phyloP scores from a whole-genome alignment of 2,329 filamentous ascomycete species.

The Colletotrichum siamense region DNA sequence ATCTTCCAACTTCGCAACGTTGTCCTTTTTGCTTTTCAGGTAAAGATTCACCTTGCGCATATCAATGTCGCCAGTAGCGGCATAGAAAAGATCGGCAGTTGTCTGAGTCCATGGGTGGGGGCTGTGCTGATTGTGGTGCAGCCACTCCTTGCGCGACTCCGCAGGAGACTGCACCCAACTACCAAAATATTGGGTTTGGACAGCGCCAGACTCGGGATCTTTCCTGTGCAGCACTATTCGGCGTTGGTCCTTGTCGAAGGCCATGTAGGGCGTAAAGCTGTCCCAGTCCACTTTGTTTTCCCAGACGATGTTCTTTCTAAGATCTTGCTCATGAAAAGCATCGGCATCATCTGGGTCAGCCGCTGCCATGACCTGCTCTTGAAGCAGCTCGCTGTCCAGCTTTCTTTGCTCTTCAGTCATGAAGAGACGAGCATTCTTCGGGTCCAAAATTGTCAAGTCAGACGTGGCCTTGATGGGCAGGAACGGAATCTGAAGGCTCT shows the following conservation, averaged over 20 bases:
- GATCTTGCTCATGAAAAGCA: not conserved
- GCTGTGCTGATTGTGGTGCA: conserved; percentile 19
- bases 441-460: not conserved
- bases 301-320: conserved; percentile 9
- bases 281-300: conserved; percentile 8
- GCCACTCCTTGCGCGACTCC: conserved; percentile 9
- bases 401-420: not conserved
- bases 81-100: conserved; percentile 25
- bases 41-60: conserved; percentile 30
- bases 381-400: not conserved
- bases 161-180: not conserved
- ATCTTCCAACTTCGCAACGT: not conserved
- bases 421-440: not conserved
- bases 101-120: conserved; percentile 3
- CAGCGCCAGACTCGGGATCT: conserved; percentile 7
- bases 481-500: not conserved
- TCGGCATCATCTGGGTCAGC: not conserved
- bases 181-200: conserved; percentile 1
- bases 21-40: conserved; percentile 10
- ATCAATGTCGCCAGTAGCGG: conserved; percentile 22
- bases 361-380: not conserved
- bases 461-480: not conserved
- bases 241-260: conserved; percentile 4
- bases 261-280: not conserved
- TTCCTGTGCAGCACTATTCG: not conserved